phyloP scores from a whole-genome alignment of 2,329 filamentous ascomycete species.

The Penicillium olsonii region DNA sequence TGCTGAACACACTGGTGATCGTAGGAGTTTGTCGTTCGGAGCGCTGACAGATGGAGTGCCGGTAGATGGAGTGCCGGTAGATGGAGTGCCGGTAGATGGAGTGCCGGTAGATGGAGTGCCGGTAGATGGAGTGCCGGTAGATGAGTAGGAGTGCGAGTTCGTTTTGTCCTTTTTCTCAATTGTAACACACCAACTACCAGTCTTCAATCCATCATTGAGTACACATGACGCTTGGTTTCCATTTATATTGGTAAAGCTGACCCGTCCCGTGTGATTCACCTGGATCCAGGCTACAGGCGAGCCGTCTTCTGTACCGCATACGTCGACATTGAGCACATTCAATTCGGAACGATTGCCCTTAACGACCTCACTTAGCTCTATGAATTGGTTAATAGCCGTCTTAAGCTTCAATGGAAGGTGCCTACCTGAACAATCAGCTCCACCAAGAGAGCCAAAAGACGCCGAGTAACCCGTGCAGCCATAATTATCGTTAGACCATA shows the following conservation, averaged over 20 bases:
- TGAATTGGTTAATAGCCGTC: neutral
- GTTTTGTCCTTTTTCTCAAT: no score
- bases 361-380: neutral
- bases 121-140: no score
- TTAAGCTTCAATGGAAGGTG: neutral
- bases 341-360: neutral
- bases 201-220: neutral
- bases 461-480: neutral
- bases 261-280: neutral
- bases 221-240: neutral
- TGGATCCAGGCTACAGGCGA: neutral
- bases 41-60: no score
- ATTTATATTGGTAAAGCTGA: neutral
- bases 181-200: neutral
- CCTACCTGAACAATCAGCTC: neutral
- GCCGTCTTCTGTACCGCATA: neutral
- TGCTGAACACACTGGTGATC: no score
- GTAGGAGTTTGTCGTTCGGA: no score
- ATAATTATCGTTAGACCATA: slow-evolving; percentile 7
- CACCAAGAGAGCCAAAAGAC: neutral
- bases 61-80: no score
- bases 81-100: no score
- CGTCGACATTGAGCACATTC: neutral
- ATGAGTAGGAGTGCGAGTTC: no score
- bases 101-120: no score